These are phyloP conservation scores for Diplogelasinospora grovesii DNA, from an alignment of 495 filamentous ascomycete genomes.

Conservation along the genomic window DNA sequence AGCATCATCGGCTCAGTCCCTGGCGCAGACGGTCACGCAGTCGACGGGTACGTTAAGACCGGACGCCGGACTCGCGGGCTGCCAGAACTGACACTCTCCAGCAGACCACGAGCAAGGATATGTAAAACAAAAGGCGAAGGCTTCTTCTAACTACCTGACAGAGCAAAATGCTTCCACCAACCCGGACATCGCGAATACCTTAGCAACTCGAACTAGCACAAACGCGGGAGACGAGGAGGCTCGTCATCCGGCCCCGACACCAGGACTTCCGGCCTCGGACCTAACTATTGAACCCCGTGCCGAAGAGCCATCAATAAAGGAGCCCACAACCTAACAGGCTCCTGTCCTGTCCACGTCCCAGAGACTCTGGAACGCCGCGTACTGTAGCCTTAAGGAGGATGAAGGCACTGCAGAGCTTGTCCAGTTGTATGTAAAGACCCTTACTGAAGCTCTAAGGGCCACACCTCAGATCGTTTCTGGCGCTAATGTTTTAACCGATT, in stretches of 20 bases:
- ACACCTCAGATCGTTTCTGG: neutral
- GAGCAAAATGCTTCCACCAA: neutral
- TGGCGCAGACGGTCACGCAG: too few relatives aligned
- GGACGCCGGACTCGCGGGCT: neutral
- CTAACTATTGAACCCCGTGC: conserved; percentile 2
- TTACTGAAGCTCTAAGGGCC: conserved; percentile 11
- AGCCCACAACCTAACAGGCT: conserved; percentile 8
- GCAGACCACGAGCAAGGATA: conserved; percentile 6
- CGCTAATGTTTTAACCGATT: conserved; percentile 4
- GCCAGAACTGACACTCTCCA: conserved; percentile 4
- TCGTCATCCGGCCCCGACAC: conserved; percentile 3
- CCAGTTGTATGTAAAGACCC: conserved; percentile 13
- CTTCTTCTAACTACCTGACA: conserved; percentile 1
- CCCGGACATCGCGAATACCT: neutral
- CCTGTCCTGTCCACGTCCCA: conserved; percentile 7
- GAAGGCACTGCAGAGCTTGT: conserved; percentile 16
- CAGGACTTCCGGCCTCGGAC: conserved; percentile 1
- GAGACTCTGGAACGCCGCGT: conserved; percentile 20
- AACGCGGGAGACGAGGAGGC: neutral
- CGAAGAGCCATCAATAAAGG: conserved; percentile 1
- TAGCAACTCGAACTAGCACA: conserved; percentile 3
- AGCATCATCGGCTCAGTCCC: too few relatives aligned
- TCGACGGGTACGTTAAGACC: conserved; percentile 7
- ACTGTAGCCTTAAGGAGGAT: conserved; percentile 16
- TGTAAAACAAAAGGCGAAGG: conserved; percentile 4